Conservation (phyloP, 2,329 filamentous ascomycete species). For the Stagonosporopsis vannaccii region DNA sequence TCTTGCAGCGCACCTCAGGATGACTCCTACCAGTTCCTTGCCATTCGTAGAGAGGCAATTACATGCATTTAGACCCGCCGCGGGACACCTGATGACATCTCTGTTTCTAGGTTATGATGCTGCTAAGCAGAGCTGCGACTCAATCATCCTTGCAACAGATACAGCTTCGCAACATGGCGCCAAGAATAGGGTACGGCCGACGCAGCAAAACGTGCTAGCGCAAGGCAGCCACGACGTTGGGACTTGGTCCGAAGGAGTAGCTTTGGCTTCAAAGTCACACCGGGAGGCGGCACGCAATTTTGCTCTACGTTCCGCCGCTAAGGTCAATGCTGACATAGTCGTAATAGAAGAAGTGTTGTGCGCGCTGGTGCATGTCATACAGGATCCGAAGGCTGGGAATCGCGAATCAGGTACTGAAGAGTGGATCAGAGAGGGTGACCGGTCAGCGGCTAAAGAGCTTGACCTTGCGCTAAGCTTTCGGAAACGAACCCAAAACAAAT, state of each 20-base stretch:
- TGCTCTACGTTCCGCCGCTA: constrained; percentile 53
- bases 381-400: constrained; percentile 10
- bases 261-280: constrained; percentile 28
- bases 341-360: constrained; percentile 31
- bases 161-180: constrained; percentile 1
- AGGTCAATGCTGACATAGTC: constrained; percentile 40
- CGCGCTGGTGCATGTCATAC: constrained; percentile 11
- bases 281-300: constrained; percentile 43
- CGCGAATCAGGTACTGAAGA: constrained; percentile 2
- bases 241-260: constrained; percentile 36
- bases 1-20: constrained; percentile 12
- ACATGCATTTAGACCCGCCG: constrained; percentile 36
- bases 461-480: constrained; percentile 12
- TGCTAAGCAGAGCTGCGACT: constrained; percentile 9
- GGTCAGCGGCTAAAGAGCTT: constrained; percentile 16
- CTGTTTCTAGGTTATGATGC: too few relatives aligned
- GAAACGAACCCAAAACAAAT: constrained; percentile 3
- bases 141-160: constrained; percentile 9
- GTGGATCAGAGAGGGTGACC: constrained; percentile 12
- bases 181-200: constrained; percentile 13
- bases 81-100: not conserved
- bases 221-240: constrained; percentile 52
- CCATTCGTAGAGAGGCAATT: constrained; percentile 67
- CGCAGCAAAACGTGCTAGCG: constrained; percentile 35
- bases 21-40: constrained; percentile 56